phyloP scores from a whole-genome alignment of 305 asterid genomes.

The Vinca major region DNA sequence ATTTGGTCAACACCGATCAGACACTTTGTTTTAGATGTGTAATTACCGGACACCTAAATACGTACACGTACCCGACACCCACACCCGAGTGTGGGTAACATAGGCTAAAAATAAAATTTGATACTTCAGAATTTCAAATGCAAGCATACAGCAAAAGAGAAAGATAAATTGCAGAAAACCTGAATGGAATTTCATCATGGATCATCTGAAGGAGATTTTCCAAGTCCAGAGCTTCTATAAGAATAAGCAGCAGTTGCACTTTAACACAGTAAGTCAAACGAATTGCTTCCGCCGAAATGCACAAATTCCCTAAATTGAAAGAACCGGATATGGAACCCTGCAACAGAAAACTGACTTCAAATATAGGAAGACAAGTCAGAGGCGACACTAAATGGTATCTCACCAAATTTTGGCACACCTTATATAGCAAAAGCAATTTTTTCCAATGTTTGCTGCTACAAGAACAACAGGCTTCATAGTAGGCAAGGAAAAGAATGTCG shows the following conservation, averaged over 20 bases:
- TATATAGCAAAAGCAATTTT: constrained; percentile 56
- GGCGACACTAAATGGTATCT: constrained; percentile 4
- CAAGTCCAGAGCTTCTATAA: constrained; percentile 79
- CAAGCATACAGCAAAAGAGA: not conserved
- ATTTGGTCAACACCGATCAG: too few species aligned
- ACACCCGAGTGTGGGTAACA: too few species aligned
- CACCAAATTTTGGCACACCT: constrained; percentile 42
- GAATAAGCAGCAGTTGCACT: constrained; percentile 76
- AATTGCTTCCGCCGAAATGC: constrained; percentile 67
- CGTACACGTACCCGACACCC: too few species aligned
- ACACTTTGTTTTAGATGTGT: too few species aligned
- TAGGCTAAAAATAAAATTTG: not conserved
- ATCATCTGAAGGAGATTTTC: constrained; percentile 90
- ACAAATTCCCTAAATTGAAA: constrained; percentile 66
- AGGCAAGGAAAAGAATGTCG: constrained; percentile 74
- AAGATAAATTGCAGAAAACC: constrained; percentile 38
- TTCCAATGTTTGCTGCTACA: constrained; percentile 77
- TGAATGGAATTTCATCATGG: constrained; percentile 73
- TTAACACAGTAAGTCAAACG: constrained; percentile 60
- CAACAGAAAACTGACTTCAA: constrained; percentile 13
- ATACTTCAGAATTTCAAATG: not conserved
- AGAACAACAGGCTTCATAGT: constrained; percentile 63
- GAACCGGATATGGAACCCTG: constrained; percentile 70
- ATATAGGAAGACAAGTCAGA: not conserved
- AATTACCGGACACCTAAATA: too few species aligned